These are phyloP conservation scores for Thelephora ganbajun DNA, from an alignment of 768 basidiomycete species.

Conservation along the genomic window DNA sequence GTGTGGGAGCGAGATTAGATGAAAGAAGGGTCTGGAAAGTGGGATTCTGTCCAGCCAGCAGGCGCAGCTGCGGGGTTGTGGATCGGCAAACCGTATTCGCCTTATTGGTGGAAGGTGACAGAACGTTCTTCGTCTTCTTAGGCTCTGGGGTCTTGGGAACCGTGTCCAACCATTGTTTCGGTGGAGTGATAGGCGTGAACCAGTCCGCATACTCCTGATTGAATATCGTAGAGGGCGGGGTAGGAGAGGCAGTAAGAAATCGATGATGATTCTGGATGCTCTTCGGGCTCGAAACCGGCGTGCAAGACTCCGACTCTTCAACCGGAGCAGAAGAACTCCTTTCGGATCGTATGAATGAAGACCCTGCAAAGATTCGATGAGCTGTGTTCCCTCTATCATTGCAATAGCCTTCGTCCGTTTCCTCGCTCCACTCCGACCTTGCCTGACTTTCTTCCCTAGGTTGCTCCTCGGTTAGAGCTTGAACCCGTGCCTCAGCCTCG, in stretches of 20 bases:
- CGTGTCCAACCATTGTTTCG: too few species aligned
- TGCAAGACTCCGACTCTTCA: not conserved
- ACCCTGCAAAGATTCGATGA: not conserved
- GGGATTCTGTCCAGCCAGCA: not conserved
- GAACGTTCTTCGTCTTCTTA: too few species aligned
- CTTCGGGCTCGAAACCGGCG: not conserved
- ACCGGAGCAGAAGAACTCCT: not conserved
- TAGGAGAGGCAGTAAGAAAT: not conserved
- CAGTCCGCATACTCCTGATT: not conserved
- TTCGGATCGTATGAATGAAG: too few species aligned
- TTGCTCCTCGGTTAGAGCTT: not conserved
- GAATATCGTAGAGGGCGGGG: not conserved
- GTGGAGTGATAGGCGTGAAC: too few species aligned
- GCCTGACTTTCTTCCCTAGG: not conserved
- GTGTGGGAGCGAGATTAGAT: not conserved
- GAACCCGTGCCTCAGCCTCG: slow-evolving; percentile 6
- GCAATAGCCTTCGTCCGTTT: not conserved
- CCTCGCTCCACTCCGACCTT: not conserved
- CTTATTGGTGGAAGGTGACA: too few species aligned
- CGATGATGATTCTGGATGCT: not conserved
- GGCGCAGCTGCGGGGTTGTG: not conserved
- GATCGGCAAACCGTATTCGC: too few species aligned
- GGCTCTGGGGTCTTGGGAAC: too few species aligned
- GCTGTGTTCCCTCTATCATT: not conserved
- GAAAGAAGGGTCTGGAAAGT: slow-evolving; percentile 1